phyloP scores from a whole-genome alignment of 768 basidiomycete genomes.

The Leccinum disarticulatum region DNA sequence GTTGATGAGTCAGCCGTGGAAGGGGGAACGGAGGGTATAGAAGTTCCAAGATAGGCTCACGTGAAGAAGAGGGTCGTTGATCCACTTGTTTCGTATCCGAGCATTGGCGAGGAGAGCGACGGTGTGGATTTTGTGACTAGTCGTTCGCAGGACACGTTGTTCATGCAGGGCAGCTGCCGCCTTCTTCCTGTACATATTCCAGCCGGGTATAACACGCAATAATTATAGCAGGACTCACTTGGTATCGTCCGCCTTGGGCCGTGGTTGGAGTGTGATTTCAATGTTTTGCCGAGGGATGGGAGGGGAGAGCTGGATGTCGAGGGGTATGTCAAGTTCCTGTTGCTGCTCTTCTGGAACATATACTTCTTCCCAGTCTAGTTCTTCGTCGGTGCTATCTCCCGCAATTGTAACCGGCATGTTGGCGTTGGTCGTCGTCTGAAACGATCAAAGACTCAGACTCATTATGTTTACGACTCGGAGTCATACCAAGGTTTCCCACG shows the following conservation, averaged over 20 bases:
- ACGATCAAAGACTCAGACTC: slow-evolving; percentile 5
- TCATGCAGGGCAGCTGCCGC: slow-evolving; percentile 45
- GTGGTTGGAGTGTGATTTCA: slow-evolving; percentile 69
- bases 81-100: slow-evolving; percentile 73
- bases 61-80: slow-evolving; percentile 81
- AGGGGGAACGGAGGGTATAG: not conserved
- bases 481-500: no score
- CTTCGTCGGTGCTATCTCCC: slow-evolving; percentile 53
- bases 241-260: slow-evolving; percentile 36
- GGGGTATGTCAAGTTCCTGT: slow-evolving; percentile 14
- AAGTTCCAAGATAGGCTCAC: slow-evolving; percentile 42
- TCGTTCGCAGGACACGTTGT: slow-evolving; percentile 72
- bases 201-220: slow-evolving; percentile 15
- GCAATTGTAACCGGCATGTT: slow-evolving; percentile 20
- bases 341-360: slow-evolving; percentile 44
- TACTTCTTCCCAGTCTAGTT: slow-evolving; percentile 82
- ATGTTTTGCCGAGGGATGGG: slow-evolving; percentile 47
- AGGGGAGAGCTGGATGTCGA: slow-evolving; percentile 27
- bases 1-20: slow-evolving; percentile 7
- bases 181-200: slow-evolving; percentile 43
- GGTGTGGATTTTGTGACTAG: slow-evolving; percentile 89
- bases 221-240: slow-evolving; percentile 42
- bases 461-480: slow-evolving; percentile 20
- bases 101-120: slow-evolving; percentile 77
- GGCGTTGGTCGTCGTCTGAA: slow-evolving; percentile 6